These are phyloP conservation scores for Podaxis sp. DNA, from an alignment of 768 basidiomycete species.

Conservation along the genomic window DNA sequence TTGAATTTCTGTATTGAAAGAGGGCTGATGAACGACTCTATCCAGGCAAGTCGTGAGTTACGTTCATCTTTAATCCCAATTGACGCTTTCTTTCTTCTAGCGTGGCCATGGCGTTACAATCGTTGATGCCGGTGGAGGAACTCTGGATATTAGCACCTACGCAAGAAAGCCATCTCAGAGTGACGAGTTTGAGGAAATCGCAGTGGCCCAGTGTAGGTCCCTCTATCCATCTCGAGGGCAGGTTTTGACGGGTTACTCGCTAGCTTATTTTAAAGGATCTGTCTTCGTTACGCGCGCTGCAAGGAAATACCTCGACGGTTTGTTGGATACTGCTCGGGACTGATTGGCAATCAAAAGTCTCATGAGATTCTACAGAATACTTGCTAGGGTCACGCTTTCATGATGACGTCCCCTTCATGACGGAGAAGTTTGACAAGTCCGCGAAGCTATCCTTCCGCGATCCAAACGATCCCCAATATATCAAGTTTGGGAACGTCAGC, in stretches of 20 bases:
- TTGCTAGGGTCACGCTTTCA: slow-evolving; percentile 17
- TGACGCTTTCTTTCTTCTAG: slow-evolving; percentile 23
- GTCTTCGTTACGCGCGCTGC: slow-evolving; percentile 44
- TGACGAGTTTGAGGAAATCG: slow-evolving; percentile 40
- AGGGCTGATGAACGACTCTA: slow-evolving; percentile 14
- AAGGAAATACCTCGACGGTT: slow-evolving; percentile 34
- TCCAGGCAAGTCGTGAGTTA: slow-evolving; percentile 2
- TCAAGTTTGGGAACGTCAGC: slow-evolving; percentile 22
- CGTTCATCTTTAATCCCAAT: neutral
- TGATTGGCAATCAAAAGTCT: neutral
- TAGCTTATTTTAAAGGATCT: slow-evolving; percentile 47
- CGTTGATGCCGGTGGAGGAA: slow-evolving; percentile 65
- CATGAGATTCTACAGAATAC: slow-evolving; percentile 8
- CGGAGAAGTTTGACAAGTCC: slow-evolving; percentile 23
- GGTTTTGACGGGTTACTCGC: neutral
- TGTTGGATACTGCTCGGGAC: neutral
- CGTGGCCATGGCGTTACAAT: slow-evolving; percentile 46
- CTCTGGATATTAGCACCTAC: slow-evolving; percentile 59
- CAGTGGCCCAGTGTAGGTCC: slow-evolving; percentile 35
- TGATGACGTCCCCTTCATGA: slow-evolving; percentile 20
- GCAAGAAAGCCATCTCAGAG: slow-evolving; percentile 26
- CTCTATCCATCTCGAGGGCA: neutral
- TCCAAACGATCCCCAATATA: slow-evolving; percentile 21
- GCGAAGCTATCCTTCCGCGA: slow-evolving; percentile 23
- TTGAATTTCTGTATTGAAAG: slow-evolving; percentile 43